Percentiles rank a stretch among this genome's conserved stretches.
Conservation (phyloP, 139 green algal species). For the Pleodorina starrii region DNA sequence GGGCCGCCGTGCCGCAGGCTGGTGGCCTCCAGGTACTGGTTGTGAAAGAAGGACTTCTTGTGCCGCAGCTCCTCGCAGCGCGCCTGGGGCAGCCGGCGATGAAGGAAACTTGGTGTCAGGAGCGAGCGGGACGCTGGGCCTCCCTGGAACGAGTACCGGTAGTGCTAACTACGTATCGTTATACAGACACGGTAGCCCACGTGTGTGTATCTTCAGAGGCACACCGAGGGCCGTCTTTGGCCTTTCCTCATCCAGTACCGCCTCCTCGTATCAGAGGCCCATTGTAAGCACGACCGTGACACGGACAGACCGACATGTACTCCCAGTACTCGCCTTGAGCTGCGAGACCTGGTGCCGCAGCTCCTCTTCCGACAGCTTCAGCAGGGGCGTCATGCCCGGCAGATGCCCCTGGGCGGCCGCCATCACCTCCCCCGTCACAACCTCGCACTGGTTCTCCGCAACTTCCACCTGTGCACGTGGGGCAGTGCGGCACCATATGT, state of each 20-base stretch:
- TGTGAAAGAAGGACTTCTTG: slow-evolving; percentile 27
- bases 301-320: no score
- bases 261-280: no score
- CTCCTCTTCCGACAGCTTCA: slow-evolving; percentile 14
- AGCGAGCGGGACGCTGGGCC: no score
- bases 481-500: neutral
- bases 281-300: no score
- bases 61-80: slow-evolving; percentile 1
- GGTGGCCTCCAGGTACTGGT: slow-evolving; percentile 37
- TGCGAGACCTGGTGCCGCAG: neutral
- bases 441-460: neutral
- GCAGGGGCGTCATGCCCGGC: slow-evolving; percentile 19
- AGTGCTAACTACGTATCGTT: no score
- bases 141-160: no score
- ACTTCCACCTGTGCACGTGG: slow-evolving; percentile 24
- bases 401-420: neutral
- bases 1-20: neutral
- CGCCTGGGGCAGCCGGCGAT: neutral
- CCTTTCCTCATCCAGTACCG: no score
- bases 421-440: slow-evolving; percentile 35
- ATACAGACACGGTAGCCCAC: no score
- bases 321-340: slow-evolving; percentile 30
- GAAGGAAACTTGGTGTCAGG: no score
- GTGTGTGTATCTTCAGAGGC: no score
- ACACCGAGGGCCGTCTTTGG: no score